Evolutionary conservation across 75 land plant species (phyloP).

Genomic region (Pinus albicaulis): DNA sequence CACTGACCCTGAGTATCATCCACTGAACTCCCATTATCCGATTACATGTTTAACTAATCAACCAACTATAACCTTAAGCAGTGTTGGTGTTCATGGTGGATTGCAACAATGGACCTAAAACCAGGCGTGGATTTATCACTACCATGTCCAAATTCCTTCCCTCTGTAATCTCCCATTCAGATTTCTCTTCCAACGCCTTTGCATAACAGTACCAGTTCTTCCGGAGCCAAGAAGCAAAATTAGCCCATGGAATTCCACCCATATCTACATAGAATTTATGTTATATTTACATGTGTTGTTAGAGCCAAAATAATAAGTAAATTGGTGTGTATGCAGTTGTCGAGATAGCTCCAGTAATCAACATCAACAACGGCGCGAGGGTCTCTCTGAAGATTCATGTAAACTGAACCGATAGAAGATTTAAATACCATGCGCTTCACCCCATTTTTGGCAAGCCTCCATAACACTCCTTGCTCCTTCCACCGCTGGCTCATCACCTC

Average conservation of each 20-base stretch:
- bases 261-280: no score
- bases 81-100: slow-evolving; percentile 40
- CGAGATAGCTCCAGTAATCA: slow-evolving; percentile 48
- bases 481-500: slow-evolving; percentile 38
- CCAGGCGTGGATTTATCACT: slow-evolving; percentile 36
- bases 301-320: neutral
- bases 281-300: neutral
- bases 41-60: no score
- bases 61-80: neutral
- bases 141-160: slow-evolving; percentile 38
- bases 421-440: slow-evolving; percentile 47
- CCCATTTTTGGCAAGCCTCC: slow-evolving; percentile 19
- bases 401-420: slow-evolving; percentile 41
- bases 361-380: slow-evolving; percentile 24
- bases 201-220: slow-evolving; percentile 2
- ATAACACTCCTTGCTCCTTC: slow-evolving; percentile 42
- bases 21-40: neutral
- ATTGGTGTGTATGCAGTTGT: slow-evolving; percentile 35
- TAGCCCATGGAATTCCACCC: no score
- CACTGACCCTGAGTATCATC: slow-evolving; percentile 38
- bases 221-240: no score
- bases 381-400: slow-evolving; percentile 26
- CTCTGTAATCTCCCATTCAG: slow-evolving; percentile 35
- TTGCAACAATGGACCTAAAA: slow-evolving; percentile 57
- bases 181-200: slow-evolving; percentile 26